Evolutionary conservation across 176 grass and related monocot species (phyloP).

Genomic region (Hsuehochloa calcarea): DNA sequence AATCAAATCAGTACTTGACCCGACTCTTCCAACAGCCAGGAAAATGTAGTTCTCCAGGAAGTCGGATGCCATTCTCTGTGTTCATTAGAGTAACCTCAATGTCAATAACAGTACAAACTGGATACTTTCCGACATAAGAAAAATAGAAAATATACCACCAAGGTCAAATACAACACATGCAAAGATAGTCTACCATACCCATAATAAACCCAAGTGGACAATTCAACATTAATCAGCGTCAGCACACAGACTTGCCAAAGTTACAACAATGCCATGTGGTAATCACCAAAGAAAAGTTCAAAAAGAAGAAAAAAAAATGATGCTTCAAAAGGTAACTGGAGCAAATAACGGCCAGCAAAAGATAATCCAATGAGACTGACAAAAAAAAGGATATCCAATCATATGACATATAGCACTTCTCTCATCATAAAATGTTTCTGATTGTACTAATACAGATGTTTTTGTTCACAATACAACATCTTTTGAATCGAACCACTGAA

Average conservation of each 20-base stretch:
- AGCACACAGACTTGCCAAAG: neutral
- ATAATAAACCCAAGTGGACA: conserved; percentile 1
- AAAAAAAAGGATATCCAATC: neutral
- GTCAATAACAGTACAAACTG: neutral
- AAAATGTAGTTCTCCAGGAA: conserved; percentile 94
- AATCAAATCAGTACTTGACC: conserved; percentile 96
- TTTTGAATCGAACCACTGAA: neutral
- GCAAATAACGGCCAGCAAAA: neutral
- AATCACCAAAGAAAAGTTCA: neutral
- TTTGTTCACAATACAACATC: neutral
- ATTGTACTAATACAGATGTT: neutral
- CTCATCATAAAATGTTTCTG: neutral
- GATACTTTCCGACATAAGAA: neutral
- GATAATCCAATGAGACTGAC: neutral
- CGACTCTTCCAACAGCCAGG: conserved; percentile 98
- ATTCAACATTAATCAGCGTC: neutral
- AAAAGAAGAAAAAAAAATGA: neutral
- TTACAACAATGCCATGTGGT: neutral
- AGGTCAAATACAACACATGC: neutral
- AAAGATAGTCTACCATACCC: neutral
- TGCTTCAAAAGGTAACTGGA: neutral
- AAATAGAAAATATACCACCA: conserved; percentile 1
- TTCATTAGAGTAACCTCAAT: conserved; percentile 25
- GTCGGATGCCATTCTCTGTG: conserved; percentile 91
- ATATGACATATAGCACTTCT: neutral